These are phyloP conservation scores for Phytophthora rubi DNA, from an alignment of 352 stramenopile species.

Conservation along the genomic window DNA sequence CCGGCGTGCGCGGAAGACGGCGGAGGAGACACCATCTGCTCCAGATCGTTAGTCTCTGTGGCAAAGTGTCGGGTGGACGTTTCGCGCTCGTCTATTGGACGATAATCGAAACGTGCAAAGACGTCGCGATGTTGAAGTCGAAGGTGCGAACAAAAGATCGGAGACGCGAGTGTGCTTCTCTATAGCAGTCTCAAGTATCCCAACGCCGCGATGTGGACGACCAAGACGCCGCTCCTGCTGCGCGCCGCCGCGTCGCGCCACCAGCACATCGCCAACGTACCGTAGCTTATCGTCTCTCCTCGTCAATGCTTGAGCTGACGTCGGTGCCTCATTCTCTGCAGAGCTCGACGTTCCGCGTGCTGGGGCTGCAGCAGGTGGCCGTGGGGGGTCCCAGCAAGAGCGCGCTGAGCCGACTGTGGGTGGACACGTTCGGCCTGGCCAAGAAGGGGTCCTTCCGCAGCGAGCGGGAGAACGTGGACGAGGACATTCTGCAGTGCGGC, in stretches of 20 bases:
- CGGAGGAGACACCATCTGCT: conserved; percentile 21
- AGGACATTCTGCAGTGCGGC: conserved; percentile 97
- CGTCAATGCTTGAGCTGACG: too few relatives aligned
- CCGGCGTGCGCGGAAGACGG: background rate
- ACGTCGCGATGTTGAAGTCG: too few relatives aligned
- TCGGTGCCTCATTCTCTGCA: conserved; percentile 3
- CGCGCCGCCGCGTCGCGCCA: conserved; percentile 10
- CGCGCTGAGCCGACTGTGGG: conserved; percentile 86
- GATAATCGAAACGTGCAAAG: too few relatives aligned
- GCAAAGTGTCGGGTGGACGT: too few relatives aligned
- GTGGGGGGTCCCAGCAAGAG: conserved; percentile 93
- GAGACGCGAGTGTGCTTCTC: too few relatives aligned
- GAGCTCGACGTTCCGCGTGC: conserved; percentile 91
- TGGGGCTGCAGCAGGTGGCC: conserved; percentile 98
- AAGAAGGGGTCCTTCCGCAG: conserved; percentile 76
- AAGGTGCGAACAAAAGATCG: too few relatives aligned
- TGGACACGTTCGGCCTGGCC: conserved; percentile 78
- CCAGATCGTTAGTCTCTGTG: background rate
- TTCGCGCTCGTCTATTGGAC: background rate
- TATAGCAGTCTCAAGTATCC: background rate
- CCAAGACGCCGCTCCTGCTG: conserved; percentile 12
- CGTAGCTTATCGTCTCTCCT: background rate
- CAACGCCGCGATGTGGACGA: conserved; percentile 11
- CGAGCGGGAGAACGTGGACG: conserved; percentile 97
- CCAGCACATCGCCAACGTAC: conserved; percentile 24